Evolutionary conservation across 106 monocot genomes (phyloP), one percentile per base, ranked within the genome.

Genomic region (Narthecium ossifragum): DNA sequence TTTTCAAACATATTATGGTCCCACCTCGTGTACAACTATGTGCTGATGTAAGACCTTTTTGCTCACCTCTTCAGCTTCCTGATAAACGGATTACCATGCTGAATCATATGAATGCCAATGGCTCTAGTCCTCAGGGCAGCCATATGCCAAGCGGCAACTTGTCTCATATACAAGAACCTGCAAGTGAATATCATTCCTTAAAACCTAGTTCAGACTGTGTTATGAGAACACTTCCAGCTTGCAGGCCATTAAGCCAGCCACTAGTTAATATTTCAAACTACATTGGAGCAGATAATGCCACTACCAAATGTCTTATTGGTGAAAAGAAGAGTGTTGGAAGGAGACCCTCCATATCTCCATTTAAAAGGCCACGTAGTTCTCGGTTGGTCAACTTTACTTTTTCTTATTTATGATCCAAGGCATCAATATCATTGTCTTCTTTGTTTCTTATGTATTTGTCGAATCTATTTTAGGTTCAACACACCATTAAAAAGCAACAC

Each of bases 291-390:
- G 53, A 46, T 50, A 32, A 26, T 68, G 25, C 50, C 24, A 63
- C 63, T 69, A 48, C 36, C 31, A 61, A 69, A 32, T 34, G 14
- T 23, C 26, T 71, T 48, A 18, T 50, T 20, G 57, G 52, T 75
- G 65, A 61, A 30, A 88, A 79, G 57, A 83, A 74, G 59, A 67
- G 79, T 56, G 31, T 55, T 48, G 37, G 68, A 51, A 75, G 55
- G 57, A 80, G 31, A 75, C 57, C 41, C 61, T 72, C 69, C 43
- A 51, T 75, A 25, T 67, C 89, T 70, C 74, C 88, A 60, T 94
- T 89, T 74, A 94, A 90, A 76, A 89, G 55, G 63, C 93, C 93
- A 46, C 85, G 93, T 25, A 73, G 8, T 51, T 85, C 83, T 52
- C 66, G 86, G 93, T 94, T 45, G 59, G 71, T 68, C 55, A 18